Conservation (phyloP, 2,329 filamentous ascomycete genomes). For the Pseudocercospora fijiensis region DNA sequence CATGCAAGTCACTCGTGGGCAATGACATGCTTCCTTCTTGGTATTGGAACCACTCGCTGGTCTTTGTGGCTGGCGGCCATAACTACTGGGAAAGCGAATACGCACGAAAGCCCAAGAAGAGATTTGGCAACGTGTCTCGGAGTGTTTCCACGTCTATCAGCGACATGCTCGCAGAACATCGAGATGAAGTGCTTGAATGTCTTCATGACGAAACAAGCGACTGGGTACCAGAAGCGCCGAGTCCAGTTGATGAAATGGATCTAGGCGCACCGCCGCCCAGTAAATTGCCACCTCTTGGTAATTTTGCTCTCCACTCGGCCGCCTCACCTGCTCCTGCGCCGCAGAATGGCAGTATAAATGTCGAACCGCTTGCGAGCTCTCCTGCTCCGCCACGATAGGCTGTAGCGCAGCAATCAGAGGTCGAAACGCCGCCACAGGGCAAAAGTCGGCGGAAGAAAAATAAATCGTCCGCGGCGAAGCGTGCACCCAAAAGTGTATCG, state of each 20-base stretch:
- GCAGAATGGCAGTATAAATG: background rate
- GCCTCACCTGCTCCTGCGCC: background rate
- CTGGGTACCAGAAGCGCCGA: slow-evolving; percentile 28
- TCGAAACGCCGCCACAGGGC: background rate
- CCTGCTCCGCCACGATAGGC: background rate
- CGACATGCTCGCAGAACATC: slow-evolving; percentile 58
- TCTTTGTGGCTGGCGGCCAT: slow-evolving; percentile 75
- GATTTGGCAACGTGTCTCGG: slow-evolving; percentile 55
- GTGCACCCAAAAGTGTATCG: background rate
- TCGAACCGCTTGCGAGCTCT: background rate
- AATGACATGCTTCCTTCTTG: slow-evolving; percentile 77
- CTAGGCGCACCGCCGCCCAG: slow-evolving; percentile 1
- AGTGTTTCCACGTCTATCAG: slow-evolving; percentile 50
- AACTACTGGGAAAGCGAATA: slow-evolving; percentile 69
- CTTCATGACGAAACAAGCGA: slow-evolving; percentile 46
- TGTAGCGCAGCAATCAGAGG: background rate
- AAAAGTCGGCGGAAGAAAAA: background rate
- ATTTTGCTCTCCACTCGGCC: background rate
- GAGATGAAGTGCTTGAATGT: slow-evolving; percentile 50
- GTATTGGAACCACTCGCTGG: slow-evolving; percentile 78
- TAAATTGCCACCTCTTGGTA: slow-evolving; percentile 1
- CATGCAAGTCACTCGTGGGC: slow-evolving; percentile 58
- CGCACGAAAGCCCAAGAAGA: slow-evolving; percentile 55
- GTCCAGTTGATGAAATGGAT: slow-evolving; percentile 6
- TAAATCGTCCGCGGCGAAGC: background rate